Evolutionary conservation across 768 basidiomycete genomes (phyloP).

Genomic region (Russula vinacea): DNA sequence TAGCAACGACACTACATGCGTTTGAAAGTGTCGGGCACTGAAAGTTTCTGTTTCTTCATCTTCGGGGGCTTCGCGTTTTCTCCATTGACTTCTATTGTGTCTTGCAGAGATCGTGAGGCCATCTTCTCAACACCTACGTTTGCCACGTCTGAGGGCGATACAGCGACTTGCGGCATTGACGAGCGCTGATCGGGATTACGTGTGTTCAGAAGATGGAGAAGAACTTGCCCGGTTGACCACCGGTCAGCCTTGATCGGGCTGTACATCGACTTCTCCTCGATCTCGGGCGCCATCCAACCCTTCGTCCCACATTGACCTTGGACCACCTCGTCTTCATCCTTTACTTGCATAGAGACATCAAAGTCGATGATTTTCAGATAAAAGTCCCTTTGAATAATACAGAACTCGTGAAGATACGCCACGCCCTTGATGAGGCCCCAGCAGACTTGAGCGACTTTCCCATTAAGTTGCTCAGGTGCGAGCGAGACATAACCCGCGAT

Average conservation of each 20-base stretch:
- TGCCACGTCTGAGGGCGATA: neutral
- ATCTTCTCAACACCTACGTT: no score
- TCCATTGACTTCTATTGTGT: no score
- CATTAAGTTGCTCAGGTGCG: neutral
- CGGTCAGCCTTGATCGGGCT: neutral
- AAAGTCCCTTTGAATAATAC: neutral
- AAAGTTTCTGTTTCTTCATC: no score
- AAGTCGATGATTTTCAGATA: neutral
- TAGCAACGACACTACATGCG: no score
- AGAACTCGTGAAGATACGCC: neutral
- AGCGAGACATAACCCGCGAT: neutral
- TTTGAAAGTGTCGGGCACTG: no score
- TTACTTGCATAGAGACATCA: no score
- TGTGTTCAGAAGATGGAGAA: neutral
- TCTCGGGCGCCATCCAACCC: no score
- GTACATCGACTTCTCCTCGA: neutral
- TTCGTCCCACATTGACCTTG: no score
- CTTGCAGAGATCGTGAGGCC: no score
- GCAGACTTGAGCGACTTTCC: neutral
- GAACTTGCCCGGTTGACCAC: neutral
- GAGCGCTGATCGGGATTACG: neutral
- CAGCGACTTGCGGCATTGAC: neutral
- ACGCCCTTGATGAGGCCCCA: conserved; percentile 1
- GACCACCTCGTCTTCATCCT: no score
- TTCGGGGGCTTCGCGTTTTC: no score